Percentiles rank a stretch among this genome's conserved stretches.
Evolutionary conservation across 257 asterid genomes (phyloP).

Genomic region (Solanum neorickii): DNA sequence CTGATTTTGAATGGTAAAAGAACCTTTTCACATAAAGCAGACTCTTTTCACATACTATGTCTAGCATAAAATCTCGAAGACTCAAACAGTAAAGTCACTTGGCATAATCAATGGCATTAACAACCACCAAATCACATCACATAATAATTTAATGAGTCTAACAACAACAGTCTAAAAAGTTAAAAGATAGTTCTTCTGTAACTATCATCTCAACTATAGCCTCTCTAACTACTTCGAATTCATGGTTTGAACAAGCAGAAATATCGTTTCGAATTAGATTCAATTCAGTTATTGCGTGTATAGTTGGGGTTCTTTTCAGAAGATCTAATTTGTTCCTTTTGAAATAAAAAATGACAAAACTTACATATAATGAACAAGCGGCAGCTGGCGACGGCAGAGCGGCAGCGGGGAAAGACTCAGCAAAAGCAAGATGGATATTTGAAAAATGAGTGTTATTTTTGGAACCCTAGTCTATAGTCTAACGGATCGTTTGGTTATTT

Average conservation of each 20-base stretch:
- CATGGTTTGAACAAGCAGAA: not conserved
- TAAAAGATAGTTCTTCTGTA: too few species aligned
- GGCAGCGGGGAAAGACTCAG: too few species aligned
- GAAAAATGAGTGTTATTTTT: too few species aligned
- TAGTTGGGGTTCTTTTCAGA: not conserved
- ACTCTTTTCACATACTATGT: not conserved
- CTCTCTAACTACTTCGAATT: not conserved
- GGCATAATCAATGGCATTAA: not conserved
- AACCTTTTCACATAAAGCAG: not conserved
- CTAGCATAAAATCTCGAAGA: not conserved
- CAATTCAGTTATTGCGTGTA: not conserved
- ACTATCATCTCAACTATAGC: not conserved
- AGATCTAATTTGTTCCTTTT: not conserved
- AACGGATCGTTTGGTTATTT: too few species aligned
- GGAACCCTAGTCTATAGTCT: too few species aligned
- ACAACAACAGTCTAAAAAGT: not conserved
- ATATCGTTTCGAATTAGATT: not conserved
- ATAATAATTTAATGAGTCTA: not conserved
- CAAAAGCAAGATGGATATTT: too few species aligned
- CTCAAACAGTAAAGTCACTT: not conserved
- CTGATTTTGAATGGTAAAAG: not conserved
- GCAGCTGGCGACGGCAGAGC: not conserved
- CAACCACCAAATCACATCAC: too few species aligned
- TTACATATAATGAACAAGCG: not conserved
- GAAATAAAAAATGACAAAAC: not conserved